Conservation (phyloP, 495 filamentous ascomycete species). For the Lepraria neglecta region DNA sequence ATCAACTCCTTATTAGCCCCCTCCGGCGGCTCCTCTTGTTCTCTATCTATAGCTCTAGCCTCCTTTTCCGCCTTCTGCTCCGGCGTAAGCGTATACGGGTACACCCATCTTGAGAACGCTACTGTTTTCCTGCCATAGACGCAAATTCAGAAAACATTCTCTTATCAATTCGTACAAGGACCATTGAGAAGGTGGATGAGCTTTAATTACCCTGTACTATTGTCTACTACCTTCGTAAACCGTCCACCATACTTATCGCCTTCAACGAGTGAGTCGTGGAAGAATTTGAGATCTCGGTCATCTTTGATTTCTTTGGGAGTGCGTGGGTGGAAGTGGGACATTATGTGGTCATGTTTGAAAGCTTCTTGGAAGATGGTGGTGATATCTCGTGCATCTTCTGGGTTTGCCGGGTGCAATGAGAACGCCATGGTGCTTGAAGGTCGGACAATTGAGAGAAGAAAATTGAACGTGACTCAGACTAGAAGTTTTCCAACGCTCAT, state of each 20-base stretch:
- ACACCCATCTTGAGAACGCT: slow-evolving; percentile 26
- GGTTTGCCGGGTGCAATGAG: slow-evolving; percentile 2
- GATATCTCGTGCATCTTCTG: slow-evolving; percentile 19
- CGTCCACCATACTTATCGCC: slow-evolving; percentile 12
- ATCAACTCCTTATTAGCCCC: slow-evolving; percentile 20
- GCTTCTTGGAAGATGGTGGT: slow-evolving; percentile 18
- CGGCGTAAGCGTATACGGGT: slow-evolving; percentile 19
- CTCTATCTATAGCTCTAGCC: not conserved
- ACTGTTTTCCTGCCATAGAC: slow-evolving; percentile 18
- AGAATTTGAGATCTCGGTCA: slow-evolving; percentile 14
- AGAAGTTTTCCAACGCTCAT: too few species aligned
- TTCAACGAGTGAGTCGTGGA: slow-evolving; percentile 1
- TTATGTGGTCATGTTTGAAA: slow-evolving; percentile 21
- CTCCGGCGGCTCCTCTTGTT: not conserved
- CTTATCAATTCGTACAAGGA: not conserved
- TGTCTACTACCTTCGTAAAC: slow-evolving; percentile 22
- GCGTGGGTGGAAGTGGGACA: slow-evolving; percentile 18
- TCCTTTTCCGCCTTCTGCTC: slow-evolving; percentile 17
- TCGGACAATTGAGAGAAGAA: not conserved
- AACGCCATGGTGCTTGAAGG: slow-evolving; percentile 7
- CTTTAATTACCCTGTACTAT: slow-evolving; percentile 14
- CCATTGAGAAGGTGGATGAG: not conserved
- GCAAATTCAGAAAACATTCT: not conserved
- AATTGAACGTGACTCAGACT: too few species aligned
- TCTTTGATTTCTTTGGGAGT: slow-evolving; percentile 10